These are phyloP conservation scores for Camelina hispida DNA, from an alignment of 345 rosid genomes.

Conservation along the genomic window DNA sequence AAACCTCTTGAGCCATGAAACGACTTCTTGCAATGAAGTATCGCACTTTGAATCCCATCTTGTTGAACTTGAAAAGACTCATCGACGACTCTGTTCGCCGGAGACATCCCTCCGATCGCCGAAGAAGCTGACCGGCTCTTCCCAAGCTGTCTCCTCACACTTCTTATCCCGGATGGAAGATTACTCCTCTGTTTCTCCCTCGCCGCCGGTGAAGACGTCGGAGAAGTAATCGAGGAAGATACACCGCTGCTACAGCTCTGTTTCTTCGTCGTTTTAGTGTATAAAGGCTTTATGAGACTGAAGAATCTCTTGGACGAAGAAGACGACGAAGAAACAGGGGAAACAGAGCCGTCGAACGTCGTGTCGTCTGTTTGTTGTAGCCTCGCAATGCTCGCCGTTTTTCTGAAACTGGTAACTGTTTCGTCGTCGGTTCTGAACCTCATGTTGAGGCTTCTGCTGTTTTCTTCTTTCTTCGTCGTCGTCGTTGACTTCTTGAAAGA, in stretches of 20 bases:
- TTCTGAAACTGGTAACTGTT: conserved; percentile 27
- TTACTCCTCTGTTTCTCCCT: conserved; percentile 57
- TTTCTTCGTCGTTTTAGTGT: conserved; percentile 57
- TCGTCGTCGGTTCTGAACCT: conserved; percentile 51
- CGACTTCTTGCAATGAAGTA: conserved; percentile 94
- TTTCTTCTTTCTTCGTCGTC: conserved; percentile 32
- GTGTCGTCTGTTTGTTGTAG: conserved; percentile 20
- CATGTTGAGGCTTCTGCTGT: conserved; percentile 46
- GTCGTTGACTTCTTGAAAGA: conserved; percentile 54
- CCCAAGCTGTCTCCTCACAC: conserved; percentile 57
- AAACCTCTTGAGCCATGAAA: conserved; percentile 62
- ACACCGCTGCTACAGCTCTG: conserved; percentile 21
- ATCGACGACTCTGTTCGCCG: conserved; percentile 75
- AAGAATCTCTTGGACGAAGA: conserved; percentile 58
- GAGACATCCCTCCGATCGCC: conserved; percentile 50
- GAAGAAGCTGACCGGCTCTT: conserved; percentile 81
- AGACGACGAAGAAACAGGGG: conserved; percentile 5
- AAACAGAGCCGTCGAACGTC: conserved; percentile 29
- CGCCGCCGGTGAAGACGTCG: conserved; percentile 55
- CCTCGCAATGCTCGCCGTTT: conserved; percentile 34
- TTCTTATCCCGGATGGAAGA: conserved; percentile 56
- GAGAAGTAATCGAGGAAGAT: conserved; percentile 35
- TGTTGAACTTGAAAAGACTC: conserved; percentile 83
- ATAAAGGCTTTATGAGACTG: conserved; percentile 73
- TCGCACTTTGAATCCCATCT: conserved; percentile 95